These are phyloP conservation scores for Kuraishia cidri DNA, from an alignment of 805 yeast species.

Conservation along the genomic window DNA sequence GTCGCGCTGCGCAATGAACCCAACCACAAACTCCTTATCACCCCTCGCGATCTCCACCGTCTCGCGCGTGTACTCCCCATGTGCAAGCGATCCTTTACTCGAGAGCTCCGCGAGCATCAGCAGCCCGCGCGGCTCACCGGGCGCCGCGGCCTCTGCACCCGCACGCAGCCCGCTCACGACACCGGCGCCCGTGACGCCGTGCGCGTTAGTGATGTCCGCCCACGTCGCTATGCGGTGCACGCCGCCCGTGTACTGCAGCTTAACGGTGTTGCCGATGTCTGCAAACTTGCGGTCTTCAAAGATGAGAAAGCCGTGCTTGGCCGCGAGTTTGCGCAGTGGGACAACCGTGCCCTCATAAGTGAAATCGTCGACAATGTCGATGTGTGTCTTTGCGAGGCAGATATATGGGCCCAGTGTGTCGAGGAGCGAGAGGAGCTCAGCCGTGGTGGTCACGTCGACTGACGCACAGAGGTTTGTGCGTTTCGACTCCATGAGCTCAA, in stretches of 20 bases:
- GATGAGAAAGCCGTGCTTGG: conserved; percentile 80
- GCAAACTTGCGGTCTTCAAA: conserved; percentile 98
- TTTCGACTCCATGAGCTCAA: conserved; percentile 68
- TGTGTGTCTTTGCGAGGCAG: conserved; percentile 88
- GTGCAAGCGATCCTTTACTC: conserved; percentile 87
- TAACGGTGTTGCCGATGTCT: conserved; percentile 96
- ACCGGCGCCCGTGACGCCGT: conserved; percentile 94
- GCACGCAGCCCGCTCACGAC: conserved; percentile 82
- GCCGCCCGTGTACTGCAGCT: conserved; percentile 88
- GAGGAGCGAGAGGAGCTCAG: conserved; percentile 60
- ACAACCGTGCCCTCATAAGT: conserved; percentile 67
- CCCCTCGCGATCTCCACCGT: conserved; percentile 82
- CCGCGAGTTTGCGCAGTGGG: conserved; percentile 65
- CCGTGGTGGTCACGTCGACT: conserved; percentile 77
- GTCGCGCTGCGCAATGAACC: conserved; percentile 88
- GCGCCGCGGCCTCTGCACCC: conserved; percentile 52
- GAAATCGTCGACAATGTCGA: conserved; percentile 89
- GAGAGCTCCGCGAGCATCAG: conserved; percentile 94
- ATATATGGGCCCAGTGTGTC: conserved; percentile 87
- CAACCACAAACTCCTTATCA: conserved; percentile 87
- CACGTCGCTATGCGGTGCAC: conserved; percentile 82
- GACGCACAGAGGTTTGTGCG: conserved; percentile 91
- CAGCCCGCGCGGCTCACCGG: conserved; percentile 76
- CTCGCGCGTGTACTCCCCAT: conserved; percentile 80
- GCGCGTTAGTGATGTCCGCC: conserved; percentile 98